phyloP scores from a whole-genome alignment of 345 rosid species.

The Lepidium africanum region DNA sequence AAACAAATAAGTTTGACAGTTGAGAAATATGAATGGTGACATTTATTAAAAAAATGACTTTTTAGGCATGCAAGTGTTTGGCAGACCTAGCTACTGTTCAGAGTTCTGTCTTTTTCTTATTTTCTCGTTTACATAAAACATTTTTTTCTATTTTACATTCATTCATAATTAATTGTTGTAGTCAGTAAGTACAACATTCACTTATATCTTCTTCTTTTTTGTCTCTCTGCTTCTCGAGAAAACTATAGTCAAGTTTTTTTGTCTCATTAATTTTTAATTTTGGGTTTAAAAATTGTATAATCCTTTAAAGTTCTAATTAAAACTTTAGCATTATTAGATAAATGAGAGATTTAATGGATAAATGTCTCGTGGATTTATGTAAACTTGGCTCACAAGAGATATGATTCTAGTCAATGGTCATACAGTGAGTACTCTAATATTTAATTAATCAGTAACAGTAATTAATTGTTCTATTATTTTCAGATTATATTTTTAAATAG shows the following conservation, averaged over 20 bases:
- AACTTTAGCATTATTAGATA: too few species aligned
- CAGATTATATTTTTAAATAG: not conserved
- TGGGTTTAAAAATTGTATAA: too few species aligned
- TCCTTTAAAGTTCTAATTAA: too few species aligned
- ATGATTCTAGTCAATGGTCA: not conserved
- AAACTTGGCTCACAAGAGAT: not conserved
- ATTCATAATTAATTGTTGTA: not conserved
- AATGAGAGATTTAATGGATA: too few species aligned
- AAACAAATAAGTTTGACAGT: too few species aligned
- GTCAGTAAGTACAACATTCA: not conserved
- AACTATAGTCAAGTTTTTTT: not conserved
- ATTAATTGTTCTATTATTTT: not conserved
- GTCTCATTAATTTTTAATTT: too few species aligned
- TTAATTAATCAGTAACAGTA: not conserved
- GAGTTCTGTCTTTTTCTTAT: conserved; percentile 21
- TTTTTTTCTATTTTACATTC: not conserved
- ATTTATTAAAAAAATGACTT: conserved; percentile 15
- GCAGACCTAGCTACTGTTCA: conserved; percentile 28
- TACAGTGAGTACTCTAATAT: not conserved
- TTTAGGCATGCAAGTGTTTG: conserved; percentile 31
- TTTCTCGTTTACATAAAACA: conserved; percentile 8
- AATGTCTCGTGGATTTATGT: not conserved
- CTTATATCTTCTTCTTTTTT: not conserved
- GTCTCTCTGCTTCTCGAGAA: not conserved
- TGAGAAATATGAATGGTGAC: not conserved